Evolutionary conservation across 2,329 filamentous ascomycete genomes (phyloP), one percentile per base, ranked within the genome.

Genomic region (Malbranchea cinnamomea): DNA sequence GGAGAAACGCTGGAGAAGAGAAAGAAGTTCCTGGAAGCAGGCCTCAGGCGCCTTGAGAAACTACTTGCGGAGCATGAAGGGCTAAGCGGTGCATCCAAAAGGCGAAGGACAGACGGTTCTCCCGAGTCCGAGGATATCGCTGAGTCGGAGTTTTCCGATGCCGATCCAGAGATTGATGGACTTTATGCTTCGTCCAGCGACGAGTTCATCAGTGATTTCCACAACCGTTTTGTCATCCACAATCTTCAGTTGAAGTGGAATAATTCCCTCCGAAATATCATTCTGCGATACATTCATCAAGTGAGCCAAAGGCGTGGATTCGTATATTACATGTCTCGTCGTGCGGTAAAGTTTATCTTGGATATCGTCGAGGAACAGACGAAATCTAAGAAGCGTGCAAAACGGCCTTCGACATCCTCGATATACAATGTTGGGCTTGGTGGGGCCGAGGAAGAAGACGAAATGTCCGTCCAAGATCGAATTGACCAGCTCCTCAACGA

Each of bases 161-260:
- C 66, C 14, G 56, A 63, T 30, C 44, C 54, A 13, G 62, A 67
- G 18, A 44, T 62, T 17, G 63, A 67, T 26, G 68, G 65, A 9
- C 60, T 78, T 31, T 74, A 82, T 39, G 68, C 77, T 2, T 72
- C 75, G 2, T 71, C 77, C 1, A 70, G 76, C 3, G 71, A 79
- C 10, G 84, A 94, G 41, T 87, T 87, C 41, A 76, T 81, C 28
- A 93, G 80, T 52, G 85, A 95, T 49, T 98, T 94, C 63, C 89
- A 91, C 51, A 98, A 98, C 48, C 79, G 89, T 2, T 98, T 98
- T 60, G 87, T 95, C 43, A 79, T 98, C 30, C 89, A 98, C 62
- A 98, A 98, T 45, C 71, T 91, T 50, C 89, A 98, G 47, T 62
- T 98, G 34, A 98, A 98, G 54, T 98, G 89, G 89, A 95, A 93